Evolutionary conservation across 2,329 filamentous ascomycete species (phyloP), one percentile per base, ranked within the genome.

Genomic region (Venturia asperata): DNA sequence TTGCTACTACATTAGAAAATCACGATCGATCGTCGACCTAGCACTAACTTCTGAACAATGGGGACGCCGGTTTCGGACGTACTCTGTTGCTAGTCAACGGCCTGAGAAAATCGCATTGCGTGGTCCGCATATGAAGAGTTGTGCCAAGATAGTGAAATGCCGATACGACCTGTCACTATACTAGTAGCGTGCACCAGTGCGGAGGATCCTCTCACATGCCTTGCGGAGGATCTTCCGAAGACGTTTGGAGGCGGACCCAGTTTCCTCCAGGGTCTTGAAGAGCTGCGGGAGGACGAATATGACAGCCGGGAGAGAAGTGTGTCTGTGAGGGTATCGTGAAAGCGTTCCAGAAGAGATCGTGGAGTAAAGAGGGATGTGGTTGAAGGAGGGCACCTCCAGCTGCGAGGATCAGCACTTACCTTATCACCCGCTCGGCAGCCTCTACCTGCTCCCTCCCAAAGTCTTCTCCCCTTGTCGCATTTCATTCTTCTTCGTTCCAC

Each of bases 41-140:
- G 81, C 81, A 0, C 81, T 81, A 0, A 80, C 83, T 0, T 82
- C 83, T 65, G 80, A 82, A 62, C 75, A 73, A 0, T 83, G 79
- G 79, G 81, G 83, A 69, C n/a, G 81, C 81, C 5, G 81, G 83
- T 67, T 82, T 82, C 66, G 80, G 81, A 9, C 78, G 81, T 17
- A 83, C 81, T 0, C 83, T 78, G 67, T 80, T 83, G 3, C 74
- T 83, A 0, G 80, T 80, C 3, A 66, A 76, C 61, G 80, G 83
- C 63, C 76, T 1, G 66, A 71, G 24, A 83, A 82, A 72, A 72
- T 72, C 19, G 73, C 72, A 62, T 68, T 83, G 17, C 76, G 78
- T 1, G 80, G 82, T 65, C 15, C 39, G 30, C 30, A 34, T 34
- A 34, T 34, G 30, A 34, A 3, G 30, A 34, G 30, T 34, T 3